A percentile compares a stretch with the other conserved stretches of the same genome.
These are phyloP conservation scores for Elsinoe necatrix DNA, from an alignment of 2,329 filamentous ascomycete genomes.

Conservation along the genomic window DNA sequence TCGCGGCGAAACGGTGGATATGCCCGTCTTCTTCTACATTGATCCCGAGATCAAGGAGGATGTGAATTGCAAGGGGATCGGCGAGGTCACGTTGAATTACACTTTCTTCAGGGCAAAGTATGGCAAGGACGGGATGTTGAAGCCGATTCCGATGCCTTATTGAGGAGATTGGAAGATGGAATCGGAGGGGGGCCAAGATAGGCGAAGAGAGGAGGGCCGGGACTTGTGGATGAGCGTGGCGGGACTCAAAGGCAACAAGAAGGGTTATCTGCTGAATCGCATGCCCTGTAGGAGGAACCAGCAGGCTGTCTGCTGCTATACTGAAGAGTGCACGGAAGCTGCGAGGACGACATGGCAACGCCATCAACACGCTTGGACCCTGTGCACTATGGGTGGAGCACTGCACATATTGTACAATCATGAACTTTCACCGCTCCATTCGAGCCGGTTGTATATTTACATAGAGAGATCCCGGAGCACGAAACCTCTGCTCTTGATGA, in stretches of 20 bases:
- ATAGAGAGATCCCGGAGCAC: not conserved
- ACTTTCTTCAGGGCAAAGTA: slow-evolving; percentile 95
- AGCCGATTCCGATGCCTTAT: slow-evolving; percentile 40
- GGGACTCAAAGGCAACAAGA: too few relatives aligned
- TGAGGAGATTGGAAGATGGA: not conserved
- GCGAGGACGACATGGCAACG: not conserved
- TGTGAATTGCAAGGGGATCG: slow-evolving; percentile 83
- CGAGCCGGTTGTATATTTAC: slow-evolving; percentile 15
- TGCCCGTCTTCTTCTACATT: slow-evolving; percentile 99
- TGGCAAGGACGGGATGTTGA: slow-evolving; percentile 68
- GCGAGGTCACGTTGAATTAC: slow-evolving; percentile 92
- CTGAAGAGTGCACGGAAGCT: too few relatives aligned
- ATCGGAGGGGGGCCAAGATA: not conserved
- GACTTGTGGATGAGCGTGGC: not conserved
- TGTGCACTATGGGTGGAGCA: not conserved
- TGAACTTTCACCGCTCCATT: slow-evolving; percentile 1
- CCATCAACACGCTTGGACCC: too few relatives aligned
- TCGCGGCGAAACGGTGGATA: slow-evolving; percentile 93
- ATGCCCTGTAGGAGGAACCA: too few relatives aligned
- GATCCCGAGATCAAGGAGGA: slow-evolving; percentile 92
- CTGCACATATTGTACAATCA: slow-evolving; percentile 7
- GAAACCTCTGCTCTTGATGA: slow-evolving; percentile 1
- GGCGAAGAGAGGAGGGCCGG: not conserved
- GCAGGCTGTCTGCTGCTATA: too few relatives aligned
- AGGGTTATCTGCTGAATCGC: too few relatives aligned